A percentile compares a stretch with the other conserved stretches of the same genome.
phyloP scores from a whole-genome alignment of 495 filamentous ascomycete genomes.

The Daldinia childiae region DNA sequence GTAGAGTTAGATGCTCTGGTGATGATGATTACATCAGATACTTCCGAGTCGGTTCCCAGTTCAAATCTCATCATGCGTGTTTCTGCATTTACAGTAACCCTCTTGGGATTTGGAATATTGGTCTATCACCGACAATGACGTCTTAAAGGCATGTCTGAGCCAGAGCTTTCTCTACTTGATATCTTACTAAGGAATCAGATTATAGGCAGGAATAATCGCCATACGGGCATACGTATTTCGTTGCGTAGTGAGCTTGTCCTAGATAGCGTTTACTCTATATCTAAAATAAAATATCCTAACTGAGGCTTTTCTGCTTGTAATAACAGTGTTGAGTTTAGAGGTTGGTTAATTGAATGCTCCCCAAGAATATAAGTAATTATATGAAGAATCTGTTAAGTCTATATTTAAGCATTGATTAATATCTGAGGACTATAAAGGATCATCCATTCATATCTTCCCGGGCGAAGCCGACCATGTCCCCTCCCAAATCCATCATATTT shows the following conservation, averaged over 20 bases:
- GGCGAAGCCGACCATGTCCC: neutral
- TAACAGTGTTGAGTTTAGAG: no score
- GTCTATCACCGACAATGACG: slow-evolving; percentile 51
- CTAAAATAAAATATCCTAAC: neutral
- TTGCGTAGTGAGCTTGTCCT: neutral
- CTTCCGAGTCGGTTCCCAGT: slow-evolving; percentile 60
- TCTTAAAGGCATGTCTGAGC: slow-evolving; percentile 62
- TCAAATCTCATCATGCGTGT: slow-evolving; percentile 41
- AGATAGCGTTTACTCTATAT: neutral
- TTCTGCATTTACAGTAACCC: slow-evolving; percentile 44
- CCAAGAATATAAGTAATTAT: neutral
- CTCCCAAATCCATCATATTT: neutral
- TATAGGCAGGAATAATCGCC: neutral
- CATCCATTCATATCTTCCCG: neutral
- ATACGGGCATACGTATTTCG: neutral
- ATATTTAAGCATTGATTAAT: neutral
- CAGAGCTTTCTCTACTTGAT: slow-evolving; percentile 15
- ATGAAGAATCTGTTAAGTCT: neutral
- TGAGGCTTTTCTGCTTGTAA: neutral
- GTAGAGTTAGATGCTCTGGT: slow-evolving; percentile 46
- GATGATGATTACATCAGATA: slow-evolving; percentile 68
- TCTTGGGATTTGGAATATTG: slow-evolving; percentile 39
- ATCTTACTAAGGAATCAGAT: neutral
- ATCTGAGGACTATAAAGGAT: neutral
- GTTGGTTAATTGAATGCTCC: no score